Base-by-base conservation (phyloP, 1,284 basidiomycete genomes). In the Ganoderma meredithae region DNA sequence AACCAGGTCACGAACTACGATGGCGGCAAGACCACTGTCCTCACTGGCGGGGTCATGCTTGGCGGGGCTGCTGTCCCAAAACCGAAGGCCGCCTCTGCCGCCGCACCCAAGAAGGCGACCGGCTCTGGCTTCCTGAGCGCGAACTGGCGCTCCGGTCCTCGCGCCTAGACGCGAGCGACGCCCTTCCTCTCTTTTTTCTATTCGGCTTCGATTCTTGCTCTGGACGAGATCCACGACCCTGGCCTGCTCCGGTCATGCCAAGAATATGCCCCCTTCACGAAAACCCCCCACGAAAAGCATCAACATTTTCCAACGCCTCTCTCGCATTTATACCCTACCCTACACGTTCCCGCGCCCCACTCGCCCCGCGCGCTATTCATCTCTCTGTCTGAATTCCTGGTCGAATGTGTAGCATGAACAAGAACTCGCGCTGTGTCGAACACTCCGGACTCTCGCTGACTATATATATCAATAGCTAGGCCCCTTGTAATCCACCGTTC, bases 11-110 rank as follows among this genome's bases (percentile, higher is more conserved):
- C 92, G 60, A 90, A 90, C 76, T 94, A 94, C 76, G 92, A 94
- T 73, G 92, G 92, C 69, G 92, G 92, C 72, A 93, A 93, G 84
- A 94, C 92, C 66, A 93, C 92, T 49, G 92, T 94, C 62, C 86
- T 94, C 71, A 93, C 92, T 8, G 92, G 92, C 65, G 92, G 92
- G 72, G 92, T 94, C 72, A 94, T 94, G 92, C 90, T 94, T 71
- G 91, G 91, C 64, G 85, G 76, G 58, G 76, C 71, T 71, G 73
- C 82, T 75, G 59, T 60, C 40, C 62, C 81, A 71, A 74, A 76
- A 76, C 63, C 80, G 62, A 80, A 80, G 76, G 78, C 79, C 55
- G 58, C 66, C 41, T 78, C 79, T 41, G 53, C 67, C 39, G 63
- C 65, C 27, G 67, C 71, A 12, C 71, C 69, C 65, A 76, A 74